Percentiles rank a stretch among this genome's conserved stretches.
These are phyloP conservation scores for Xerocomus minutiporus DNA, from an alignment of 1,284 basidiomycete species.

Conservation along the genomic window DNA sequence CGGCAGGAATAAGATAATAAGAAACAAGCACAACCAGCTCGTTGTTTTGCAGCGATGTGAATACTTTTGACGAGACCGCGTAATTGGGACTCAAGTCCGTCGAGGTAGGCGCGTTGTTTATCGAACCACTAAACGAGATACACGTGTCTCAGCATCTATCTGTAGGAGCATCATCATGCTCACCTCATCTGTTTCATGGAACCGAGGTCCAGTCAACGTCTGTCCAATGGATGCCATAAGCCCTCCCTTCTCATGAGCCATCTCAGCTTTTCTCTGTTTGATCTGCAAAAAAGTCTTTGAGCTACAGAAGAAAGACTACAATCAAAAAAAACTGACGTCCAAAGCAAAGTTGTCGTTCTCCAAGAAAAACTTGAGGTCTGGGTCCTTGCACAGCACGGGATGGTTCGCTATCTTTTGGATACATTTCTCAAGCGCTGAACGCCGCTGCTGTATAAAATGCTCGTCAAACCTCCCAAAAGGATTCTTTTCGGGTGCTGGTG, in stretches of 20 bases:
- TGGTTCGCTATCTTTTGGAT: constrained; percentile 87
- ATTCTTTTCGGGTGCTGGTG: constrained; percentile 95
- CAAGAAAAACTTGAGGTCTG: constrained; percentile 83
- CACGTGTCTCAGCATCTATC: background rate
- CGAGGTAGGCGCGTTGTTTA: constrained; percentile 79
- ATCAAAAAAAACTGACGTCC: constrained; percentile 51
- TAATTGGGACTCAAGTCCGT: constrained; percentile 86
- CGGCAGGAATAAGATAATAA: background rate
- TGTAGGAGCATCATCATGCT: constrained; percentile 11
- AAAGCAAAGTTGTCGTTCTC: constrained; percentile 82
- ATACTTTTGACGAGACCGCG: constrained; percentile 83
- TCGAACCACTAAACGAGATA: constrained; percentile 78
- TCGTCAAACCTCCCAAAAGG: constrained; percentile 87
- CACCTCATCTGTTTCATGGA: constrained; percentile 91
- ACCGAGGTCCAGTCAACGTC: constrained; percentile 76
- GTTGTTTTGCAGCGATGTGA: constrained; percentile 75
- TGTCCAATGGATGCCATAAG: constrained; percentile 78
- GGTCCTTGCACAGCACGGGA: constrained; percentile 78
- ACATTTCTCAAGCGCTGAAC: constrained; percentile 83
- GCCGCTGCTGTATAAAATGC: constrained; percentile 81
- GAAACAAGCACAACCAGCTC: constrained; percentile 48
- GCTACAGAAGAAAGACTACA: background rate
- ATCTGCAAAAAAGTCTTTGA: constrained; percentile 48
- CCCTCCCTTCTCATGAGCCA: constrained; percentile 70
- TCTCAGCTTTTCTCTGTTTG: constrained; percentile 78